Evolutionary conservation across 2,329 filamentous ascomycete species (phyloP).

Genomic region (Alternaria atra): DNA sequence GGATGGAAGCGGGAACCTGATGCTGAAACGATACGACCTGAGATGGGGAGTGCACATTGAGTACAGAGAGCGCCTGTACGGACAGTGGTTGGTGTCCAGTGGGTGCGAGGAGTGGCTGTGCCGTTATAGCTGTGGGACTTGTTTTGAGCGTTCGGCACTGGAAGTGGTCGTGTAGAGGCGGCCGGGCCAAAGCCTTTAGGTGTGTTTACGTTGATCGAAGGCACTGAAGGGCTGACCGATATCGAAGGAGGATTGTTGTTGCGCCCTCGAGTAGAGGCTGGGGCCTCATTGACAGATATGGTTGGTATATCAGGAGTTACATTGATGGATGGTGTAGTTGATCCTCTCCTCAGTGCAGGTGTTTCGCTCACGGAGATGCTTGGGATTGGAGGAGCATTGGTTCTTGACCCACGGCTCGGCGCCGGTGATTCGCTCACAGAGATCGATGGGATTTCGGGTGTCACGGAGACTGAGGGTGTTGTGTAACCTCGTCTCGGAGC

Average conservation of each 20-base stretch:
- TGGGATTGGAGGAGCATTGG: constrained; percentile 1
- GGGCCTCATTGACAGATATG: constrained; percentile 39
- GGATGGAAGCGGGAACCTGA: constrained; percentile 88
- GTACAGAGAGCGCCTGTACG: constrained; percentile 78
- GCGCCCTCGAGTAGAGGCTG: constrained; percentile 18
- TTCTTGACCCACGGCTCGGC: constrained; percentile 15
- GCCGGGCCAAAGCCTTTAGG: constrained; percentile 30
- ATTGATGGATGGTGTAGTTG: constrained; percentile 23
- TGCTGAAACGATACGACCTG: constrained; percentile 88
- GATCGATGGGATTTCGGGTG: constrained; percentile 42
- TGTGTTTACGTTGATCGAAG: constrained; percentile 41
- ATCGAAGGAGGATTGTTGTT: constrained; percentile 35
- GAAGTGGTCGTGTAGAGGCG: constrained; percentile 58
- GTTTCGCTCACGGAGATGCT: constrained; percentile 23
- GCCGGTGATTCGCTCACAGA: constrained; percentile 36
- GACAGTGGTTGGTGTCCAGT: constrained; percentile 57
- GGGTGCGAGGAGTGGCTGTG: constrained; percentile 51
- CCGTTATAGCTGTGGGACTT: constrained; percentile 39
- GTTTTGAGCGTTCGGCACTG: constrained; percentile 56
- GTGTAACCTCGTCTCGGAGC: constrained; percentile 14
- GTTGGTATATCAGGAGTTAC: constrained; percentile 39
- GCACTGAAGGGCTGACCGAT: constrained; percentile 33
- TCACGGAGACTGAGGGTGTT: constrained; percentile 23
- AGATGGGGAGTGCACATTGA: constrained; percentile 83
- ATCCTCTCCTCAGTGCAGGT: constrained; percentile 21